Base-by-base conservation (phyloP, 345 rosid species). In the Melastoma malabathricum region DNA sequence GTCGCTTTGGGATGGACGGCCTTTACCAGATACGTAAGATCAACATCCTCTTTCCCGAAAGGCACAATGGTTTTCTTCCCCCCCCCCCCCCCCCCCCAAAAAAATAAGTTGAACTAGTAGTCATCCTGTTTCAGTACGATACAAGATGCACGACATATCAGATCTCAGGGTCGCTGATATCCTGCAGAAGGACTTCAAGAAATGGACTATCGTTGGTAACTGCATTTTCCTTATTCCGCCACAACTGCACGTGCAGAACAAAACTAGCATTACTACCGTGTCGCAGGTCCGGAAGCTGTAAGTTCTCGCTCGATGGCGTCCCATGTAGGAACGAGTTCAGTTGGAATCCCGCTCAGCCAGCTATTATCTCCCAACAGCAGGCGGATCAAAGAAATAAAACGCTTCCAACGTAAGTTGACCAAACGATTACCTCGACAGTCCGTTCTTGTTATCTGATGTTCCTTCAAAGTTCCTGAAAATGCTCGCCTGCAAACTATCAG, bases 121-220 rank as follows among this genome's bases (percentile, higher is more conserved):
- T 15, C 50, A 44, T 64, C 51, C 23, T 45, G 6, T 58, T 60
- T 78, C 79, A 78, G 85, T 78, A 74, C 59, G 72, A 60, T 69
- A 74, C 68, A 74, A 76, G 63, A 69, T 66, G 67, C 34, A 72
- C 13, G 79, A 82, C 31, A 54, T 70, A 38, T 74, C 84, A n/a
- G 71, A 64, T 48, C 74, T 72, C 54, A 76, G 66, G 60, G 64
- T 70, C 15, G 59, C 48, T 3, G 85, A 82, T 54, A 71, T 76
- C 38, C 56, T 78, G 72, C 71, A 59, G 54, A 78, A 72, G 74
- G 84, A 82, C 57, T 76, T 76, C 68, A 78, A 70, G 62, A 74
- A 70, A 59, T 82, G 84, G 84, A 58, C 74, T 59, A 64, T 67
- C 69, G 64, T 50, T 44, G 89, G 45, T 71, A 50, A 55, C 45